These are phyloP conservation scores for Cytospora mali DNA, from an alignment of 2,329 filamentous ascomycete genomes.

Conservation along the genomic window DNA sequence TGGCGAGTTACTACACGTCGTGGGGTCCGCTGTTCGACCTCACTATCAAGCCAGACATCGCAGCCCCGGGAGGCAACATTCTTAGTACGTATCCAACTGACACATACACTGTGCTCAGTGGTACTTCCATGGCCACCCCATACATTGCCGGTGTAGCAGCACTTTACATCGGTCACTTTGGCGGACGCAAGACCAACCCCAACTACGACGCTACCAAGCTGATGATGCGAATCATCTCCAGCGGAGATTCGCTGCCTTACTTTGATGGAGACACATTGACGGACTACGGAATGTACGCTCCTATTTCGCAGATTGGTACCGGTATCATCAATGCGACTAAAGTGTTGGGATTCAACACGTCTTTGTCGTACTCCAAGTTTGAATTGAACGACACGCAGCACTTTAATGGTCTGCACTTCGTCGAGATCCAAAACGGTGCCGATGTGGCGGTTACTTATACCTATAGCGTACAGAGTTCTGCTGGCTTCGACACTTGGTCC, in stretches of 20 bases:
- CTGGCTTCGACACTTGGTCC: slow-evolving; percentile 22
- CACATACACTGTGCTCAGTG: slow-evolving; percentile 44
- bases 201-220: slow-evolving; percentile 16
- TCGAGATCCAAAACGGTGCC: slow-evolving; percentile 22
- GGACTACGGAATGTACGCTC: slow-evolving; percentile 33
- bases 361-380: slow-evolving; percentile 43
- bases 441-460: slow-evolving; percentile 21
- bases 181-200: slow-evolving; percentile 20
- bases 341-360: slow-evolving; percentile 46
- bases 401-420: slow-evolving; percentile 36
- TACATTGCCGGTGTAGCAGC: slow-evolving; percentile 45
- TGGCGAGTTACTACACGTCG: slow-evolving; percentile 40
- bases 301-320: slow-evolving; percentile 49
- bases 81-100: slow-evolving; percentile 43
- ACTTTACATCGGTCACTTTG: slow-evolving; percentile 32
- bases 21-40: slow-evolving; percentile 47
- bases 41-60: slow-evolving; percentile 43
- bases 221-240: slow-evolving; percentile 17
- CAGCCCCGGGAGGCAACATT: slow-evolving; percentile 45
- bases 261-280: slow-evolving; percentile 12
- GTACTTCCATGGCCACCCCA: slow-evolving; percentile 52
- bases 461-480: slow-evolving; percentile 18
- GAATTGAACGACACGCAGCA: slow-evolving; percentile 52
- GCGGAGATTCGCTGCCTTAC: slow-evolving; percentile 12
- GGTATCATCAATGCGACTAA: slow-evolving; percentile 52